These are phyloP conservation scores for Nemania bipapillata DNA, from an alignment of 2,329 filamentous ascomycete species.

Conservation along the genomic window DNA sequence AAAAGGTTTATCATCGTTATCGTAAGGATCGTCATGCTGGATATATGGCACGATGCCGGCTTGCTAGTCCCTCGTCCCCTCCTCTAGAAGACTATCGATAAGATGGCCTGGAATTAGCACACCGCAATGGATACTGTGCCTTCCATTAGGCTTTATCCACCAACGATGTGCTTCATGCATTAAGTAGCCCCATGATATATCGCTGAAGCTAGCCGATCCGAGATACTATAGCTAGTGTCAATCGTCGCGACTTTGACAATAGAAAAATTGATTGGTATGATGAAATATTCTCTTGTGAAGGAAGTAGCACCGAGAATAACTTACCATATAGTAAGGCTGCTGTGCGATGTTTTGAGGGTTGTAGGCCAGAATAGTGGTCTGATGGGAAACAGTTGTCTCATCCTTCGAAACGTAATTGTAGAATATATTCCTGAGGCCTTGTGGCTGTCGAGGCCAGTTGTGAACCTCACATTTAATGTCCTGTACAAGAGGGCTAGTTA, in stretches of 20 bases:
- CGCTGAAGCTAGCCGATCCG: constrained; percentile 45
- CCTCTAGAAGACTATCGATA: constrained; percentile 38
- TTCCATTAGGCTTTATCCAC: constrained; percentile 43
- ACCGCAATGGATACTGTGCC: constrained; percentile 45
- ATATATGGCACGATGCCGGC: constrained; percentile 42
- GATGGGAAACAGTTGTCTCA: constrained; percentile 43
- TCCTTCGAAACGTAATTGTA: constrained; percentile 45
- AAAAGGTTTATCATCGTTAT: constrained; percentile 40
- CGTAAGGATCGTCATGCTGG: constrained; percentile 36
- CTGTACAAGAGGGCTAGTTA: too few species aligned
- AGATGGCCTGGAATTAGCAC: constrained; percentile 43
- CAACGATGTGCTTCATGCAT: too few species aligned
- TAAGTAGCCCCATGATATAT: constrained; percentile 43
- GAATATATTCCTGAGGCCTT: constrained; percentile 41
- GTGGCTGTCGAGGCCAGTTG: background rate
- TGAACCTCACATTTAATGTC: too few species aligned
- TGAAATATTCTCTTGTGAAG: too few species aligned
- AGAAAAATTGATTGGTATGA: too few species aligned
- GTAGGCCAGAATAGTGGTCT: constrained; percentile 44
- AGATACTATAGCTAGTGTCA: constrained; percentile 30
- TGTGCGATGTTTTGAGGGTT: constrained; percentile 24
- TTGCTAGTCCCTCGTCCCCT: constrained; percentile 40
- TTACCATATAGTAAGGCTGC: constrained; percentile 38
- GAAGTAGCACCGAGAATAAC: too few species aligned
- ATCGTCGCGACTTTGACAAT: too few species aligned